A percentile compares a stretch with the other conserved stretches of the same genome.
Evolutionary conservation across 305 asterid species (phyloP).

Genomic region (Andrographis paniculata): DNA sequence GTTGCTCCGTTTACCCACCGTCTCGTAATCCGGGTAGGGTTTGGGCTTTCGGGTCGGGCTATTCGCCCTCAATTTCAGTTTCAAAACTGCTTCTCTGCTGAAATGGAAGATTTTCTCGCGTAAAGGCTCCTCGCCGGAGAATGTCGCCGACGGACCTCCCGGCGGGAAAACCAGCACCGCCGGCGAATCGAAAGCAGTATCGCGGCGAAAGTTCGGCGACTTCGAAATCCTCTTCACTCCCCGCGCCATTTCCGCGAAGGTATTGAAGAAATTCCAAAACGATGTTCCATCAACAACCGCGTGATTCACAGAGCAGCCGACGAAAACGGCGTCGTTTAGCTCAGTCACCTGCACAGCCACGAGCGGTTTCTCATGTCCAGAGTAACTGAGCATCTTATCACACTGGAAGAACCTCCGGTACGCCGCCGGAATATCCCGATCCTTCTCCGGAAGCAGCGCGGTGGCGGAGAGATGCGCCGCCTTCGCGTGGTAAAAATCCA

Average conservation of each 20-base stretch:
- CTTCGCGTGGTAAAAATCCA: slow-evolving; percentile 57
- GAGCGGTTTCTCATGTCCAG: slow-evolving; percentile 60
- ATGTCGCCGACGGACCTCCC: slow-evolving; percentile 81
- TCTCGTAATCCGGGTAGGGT: slow-evolving; percentile 22
- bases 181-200: slow-evolving; percentile 54
- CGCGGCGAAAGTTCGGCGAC: slow-evolving; percentile 50
- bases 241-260: slow-evolving; percentile 53
- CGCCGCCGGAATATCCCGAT: slow-evolving; percentile 42
- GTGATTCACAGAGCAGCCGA: slow-evolving; percentile 74
- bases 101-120: slow-evolving; percentile 74
- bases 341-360: slow-evolving; percentile 74
- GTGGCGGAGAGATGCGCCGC: slow-evolving; percentile 34
- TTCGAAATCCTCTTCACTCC: slow-evolving; percentile 42
- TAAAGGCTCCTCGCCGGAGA: slow-evolving; percentile 61
- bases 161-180: slow-evolving; percentile 49
- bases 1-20: slow-evolving; percentile 28
- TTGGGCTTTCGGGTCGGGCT: slow-evolving; percentile 22
- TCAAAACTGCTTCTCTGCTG: slow-evolving; percentile 57
- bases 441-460: slow-evolving; percentile 25
- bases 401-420: slow-evolving; percentile 57
- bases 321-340: slow-evolving; percentile 55
- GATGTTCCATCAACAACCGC: slow-evolving; percentile 92
- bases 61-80: slow-evolving; percentile 49
- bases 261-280: slow-evolving; percentile 86
- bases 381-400: slow-evolving; percentile 63